These are phyloP conservation scores for Erucastrum elatum DNA, from an alignment of 345 rosid species.

Conservation along the genomic window DNA sequence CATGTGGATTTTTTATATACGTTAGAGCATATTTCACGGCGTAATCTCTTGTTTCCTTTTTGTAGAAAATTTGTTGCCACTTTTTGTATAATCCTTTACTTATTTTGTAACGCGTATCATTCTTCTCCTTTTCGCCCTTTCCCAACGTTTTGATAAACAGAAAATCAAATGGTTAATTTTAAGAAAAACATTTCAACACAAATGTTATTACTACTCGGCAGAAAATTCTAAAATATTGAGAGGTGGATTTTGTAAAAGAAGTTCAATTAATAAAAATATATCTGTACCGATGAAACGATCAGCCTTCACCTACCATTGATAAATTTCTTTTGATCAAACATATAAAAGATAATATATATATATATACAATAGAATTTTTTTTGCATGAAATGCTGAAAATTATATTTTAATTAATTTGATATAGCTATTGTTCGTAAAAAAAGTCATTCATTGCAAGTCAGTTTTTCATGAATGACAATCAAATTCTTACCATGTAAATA, in stretches of 20 bases:
- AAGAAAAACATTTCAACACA: neutral
- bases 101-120: slow-evolving; percentile 13
- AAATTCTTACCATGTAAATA: neutral
- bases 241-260: neutral
- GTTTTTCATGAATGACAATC: neutral
- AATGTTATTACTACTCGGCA: neutral
- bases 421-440: neutral
- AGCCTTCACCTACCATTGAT: neutral
- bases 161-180: neutral
- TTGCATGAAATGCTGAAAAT: neutral
- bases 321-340: neutral
- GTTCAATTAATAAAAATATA: neutral
- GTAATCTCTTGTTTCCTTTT: slow-evolving; percentile 26
- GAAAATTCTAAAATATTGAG: neutral
- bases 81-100: neutral
- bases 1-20: slow-evolving; percentile 25
- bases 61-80: slow-evolving; percentile 21
- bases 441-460: neutral
- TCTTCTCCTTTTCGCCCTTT: neutral
- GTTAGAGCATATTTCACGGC: slow-evolving; percentile 34
- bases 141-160: neutral
- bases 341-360: no score
- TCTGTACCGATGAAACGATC: neutral
- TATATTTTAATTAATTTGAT: no score
- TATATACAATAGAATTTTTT: no score